Conservation (phyloP, 1,139 yeast genomes). For the Nematodospora anomalae region DNA sequence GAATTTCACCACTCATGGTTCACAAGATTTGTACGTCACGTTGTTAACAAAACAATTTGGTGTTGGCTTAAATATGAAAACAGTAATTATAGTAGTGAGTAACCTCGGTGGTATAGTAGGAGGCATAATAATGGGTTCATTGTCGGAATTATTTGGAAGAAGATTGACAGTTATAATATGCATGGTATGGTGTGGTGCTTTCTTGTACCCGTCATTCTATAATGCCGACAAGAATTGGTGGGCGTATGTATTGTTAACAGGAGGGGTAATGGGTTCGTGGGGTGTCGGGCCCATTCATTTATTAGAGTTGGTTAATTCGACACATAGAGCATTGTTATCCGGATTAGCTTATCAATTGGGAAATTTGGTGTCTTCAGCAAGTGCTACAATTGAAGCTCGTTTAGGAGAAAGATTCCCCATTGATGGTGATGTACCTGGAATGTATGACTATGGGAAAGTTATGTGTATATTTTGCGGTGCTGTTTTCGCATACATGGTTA, state of each 20-base stretch:
- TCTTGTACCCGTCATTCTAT: conserved; percentile 35
- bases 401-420: conserved; percentile 34
- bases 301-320: conserved; percentile 37
- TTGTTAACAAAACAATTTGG: conserved; percentile 42
- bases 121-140: conserved; percentile 47
- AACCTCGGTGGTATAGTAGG: conserved; percentile 54
- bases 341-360: conserved; percentile 44
- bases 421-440: conserved; percentile 15
- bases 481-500: conserved; percentile 31
- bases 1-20: conserved; percentile 56
- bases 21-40: conserved; percentile 56
- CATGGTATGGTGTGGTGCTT: conserved; percentile 31
- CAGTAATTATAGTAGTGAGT: conserved; percentile 47
- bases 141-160: conserved; percentile 48
- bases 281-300: conserved; percentile 40
- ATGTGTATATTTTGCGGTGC: conserved; percentile 43
- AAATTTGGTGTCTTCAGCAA: conserved; percentile 38
- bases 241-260: conserved; percentile 25
- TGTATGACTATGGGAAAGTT: conserved; percentile 36
- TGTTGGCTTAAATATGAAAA: conserved; percentile 33
- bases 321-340: conserved; percentile 35
- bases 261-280: conserved; percentile 40
- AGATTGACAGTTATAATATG: conserved; percentile 41
- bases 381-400: conserved; percentile 37
- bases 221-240: conserved; percentile 31